Evolutionary conservation across 257 asterid genomes (phyloP).

Genomic region (Fraxinus americana): DNA sequence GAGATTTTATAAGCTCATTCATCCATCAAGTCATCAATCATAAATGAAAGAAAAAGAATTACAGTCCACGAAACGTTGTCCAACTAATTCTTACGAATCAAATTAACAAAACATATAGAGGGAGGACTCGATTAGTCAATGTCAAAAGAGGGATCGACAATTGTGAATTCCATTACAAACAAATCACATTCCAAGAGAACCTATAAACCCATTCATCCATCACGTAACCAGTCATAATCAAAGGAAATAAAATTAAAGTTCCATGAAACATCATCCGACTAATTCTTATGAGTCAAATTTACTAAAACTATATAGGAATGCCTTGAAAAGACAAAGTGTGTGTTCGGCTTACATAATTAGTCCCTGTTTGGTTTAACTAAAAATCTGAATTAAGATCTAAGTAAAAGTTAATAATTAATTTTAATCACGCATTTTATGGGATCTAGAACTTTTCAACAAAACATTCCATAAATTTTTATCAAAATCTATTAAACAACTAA

Average conservation of each 20-base stretch:
- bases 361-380: too few relatives aligned
- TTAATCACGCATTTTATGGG: too few relatives aligned
- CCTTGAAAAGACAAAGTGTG: not conserved
- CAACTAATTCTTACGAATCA: not conserved
- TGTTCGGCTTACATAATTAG: too few relatives aligned
- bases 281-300: conserved; percentile 9
- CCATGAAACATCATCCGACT: not conserved
- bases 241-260: not conserved
- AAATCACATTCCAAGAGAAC: conserved; percentile 1
- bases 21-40: not conserved
- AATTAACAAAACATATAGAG: not conserved
- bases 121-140: not conserved
- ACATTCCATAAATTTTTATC: too few relatives aligned
- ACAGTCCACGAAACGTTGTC: not conserved
- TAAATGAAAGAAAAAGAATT: not conserved
- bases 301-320: not conserved
- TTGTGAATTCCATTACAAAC: conserved; percentile 6
- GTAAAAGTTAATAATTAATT: too few relatives aligned
- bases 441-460: too few relatives aligned
- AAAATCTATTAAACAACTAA: too few relatives aligned
- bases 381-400: too few relatives aligned
- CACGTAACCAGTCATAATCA: not conserved
- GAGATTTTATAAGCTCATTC: not conserved
- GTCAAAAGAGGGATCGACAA: not conserved
- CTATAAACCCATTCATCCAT: not conserved